These are phyloP conservation scores for Candida taoyuanica DNA, from an alignment of 805 yeast genomes.

Conservation along the genomic window DNA sequence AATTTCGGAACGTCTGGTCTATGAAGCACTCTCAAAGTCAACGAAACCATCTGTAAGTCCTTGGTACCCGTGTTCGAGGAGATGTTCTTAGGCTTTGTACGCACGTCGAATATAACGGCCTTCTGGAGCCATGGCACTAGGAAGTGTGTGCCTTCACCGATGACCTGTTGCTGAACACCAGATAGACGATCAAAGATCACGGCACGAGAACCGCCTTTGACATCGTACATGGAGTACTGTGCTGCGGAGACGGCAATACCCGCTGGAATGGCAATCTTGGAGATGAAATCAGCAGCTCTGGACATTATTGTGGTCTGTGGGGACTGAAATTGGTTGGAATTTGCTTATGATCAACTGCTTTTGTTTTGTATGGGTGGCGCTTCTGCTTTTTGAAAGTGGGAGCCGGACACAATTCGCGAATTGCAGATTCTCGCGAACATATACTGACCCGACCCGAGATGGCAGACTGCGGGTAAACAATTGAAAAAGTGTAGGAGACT, in stretches of 20 bases:
- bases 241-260: slow-evolving; percentile 67
- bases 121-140: slow-evolving; percentile 93
- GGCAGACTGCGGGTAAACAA: not conserved
- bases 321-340: not conserved
- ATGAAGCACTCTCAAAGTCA: slow-evolving; percentile 89
- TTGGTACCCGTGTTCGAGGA: slow-evolving; percentile 95
- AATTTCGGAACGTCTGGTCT: slow-evolving; percentile 84
- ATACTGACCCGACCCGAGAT: too few species aligned
- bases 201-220: slow-evolving; percentile 93
- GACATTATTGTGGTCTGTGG: slow-evolving; percentile 29
- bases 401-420: not conserved
- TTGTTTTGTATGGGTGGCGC: too few species aligned
- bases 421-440: too few species aligned
- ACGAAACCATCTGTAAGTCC: slow-evolving; percentile 91
- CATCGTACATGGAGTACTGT: slow-evolving; percentile 87
- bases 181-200: slow-evolving; percentile 87
- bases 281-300: slow-evolving; percentile 35
- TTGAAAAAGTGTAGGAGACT: not conserved
- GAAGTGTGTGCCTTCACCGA: slow-evolving; percentile 97
- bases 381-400: too few species aligned
- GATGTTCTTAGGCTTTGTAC: slow-evolving; percentile 93
- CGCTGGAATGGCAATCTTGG: slow-evolving; percentile 61
- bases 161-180: slow-evolving; percentile 84
- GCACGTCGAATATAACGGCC: slow-evolving; percentile 85
- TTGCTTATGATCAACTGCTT: not conserved